Evolutionary conservation across 768 basidiomycete genomes (phyloP).

Genomic region (Suillus variegatus): DNA sequence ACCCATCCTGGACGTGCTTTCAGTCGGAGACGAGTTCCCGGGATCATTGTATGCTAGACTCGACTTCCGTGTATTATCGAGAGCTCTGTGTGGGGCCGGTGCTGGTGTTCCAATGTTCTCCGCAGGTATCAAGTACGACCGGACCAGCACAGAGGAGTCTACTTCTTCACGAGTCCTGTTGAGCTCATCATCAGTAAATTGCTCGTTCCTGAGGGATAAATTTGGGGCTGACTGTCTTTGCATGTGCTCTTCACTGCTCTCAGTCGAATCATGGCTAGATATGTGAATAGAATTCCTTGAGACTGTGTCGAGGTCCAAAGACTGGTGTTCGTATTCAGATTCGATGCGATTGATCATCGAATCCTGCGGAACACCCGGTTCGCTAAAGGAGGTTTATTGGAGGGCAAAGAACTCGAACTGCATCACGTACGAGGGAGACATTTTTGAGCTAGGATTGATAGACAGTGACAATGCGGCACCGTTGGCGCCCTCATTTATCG

Average conservation of each 20-base stretch:
- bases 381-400: background rate
- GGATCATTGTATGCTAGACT: background rate
- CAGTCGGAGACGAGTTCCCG: background rate
- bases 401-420: background rate
- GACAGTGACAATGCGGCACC: background rate
- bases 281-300: background rate
- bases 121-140: background rate
- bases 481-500: background rate
- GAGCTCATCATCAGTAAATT: background rate
- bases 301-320: background rate
- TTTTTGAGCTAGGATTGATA: background rate
- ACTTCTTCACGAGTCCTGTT: background rate
- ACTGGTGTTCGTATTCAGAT: background rate
- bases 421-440: background rate
- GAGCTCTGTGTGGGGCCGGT: background rate
- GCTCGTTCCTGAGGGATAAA: too few relatives aligned
- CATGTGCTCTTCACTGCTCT: background rate
- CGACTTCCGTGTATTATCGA: background rate
- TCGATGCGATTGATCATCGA: background rate
- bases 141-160: background rate
- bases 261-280: background rate
- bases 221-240: background rate
- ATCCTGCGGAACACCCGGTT: background rate
- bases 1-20: background rate
- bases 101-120: background rate